A percentile compares a stretch with the other conserved stretches of the same genome.
Evolutionary conservation across 2,329 filamentous ascomycete species (phyloP).

Genomic region (Tolypocladium ophioglossoides): DNA sequence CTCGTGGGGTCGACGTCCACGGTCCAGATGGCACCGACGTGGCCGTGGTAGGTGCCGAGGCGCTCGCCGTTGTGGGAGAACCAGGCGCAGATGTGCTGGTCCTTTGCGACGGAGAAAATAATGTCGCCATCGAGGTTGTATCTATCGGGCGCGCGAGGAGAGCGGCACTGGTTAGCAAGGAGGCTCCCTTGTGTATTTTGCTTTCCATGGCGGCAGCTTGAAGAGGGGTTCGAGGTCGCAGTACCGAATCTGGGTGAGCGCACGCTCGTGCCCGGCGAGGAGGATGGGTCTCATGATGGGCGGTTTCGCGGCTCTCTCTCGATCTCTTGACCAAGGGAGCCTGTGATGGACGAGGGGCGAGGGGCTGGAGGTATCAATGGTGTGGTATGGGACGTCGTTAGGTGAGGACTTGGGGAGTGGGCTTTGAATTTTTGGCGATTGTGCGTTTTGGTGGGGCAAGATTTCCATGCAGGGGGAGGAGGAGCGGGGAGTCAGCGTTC

Average conservation of each 20-base stretch:
- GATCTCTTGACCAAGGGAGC: conserved; percentile 1
- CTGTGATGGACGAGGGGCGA: conserved; percentile 1
- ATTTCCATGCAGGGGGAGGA: conserved; percentile 7
- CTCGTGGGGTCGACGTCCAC: conserved; percentile 92
- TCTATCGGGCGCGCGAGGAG: conserved; percentile 27
- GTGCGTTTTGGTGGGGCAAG: conserved; percentile 34
- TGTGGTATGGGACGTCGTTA: conserved; percentile 11
- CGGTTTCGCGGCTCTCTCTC: conserved; percentile 9
- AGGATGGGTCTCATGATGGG: conserved; percentile 91
- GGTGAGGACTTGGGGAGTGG: conserved; percentile 17
- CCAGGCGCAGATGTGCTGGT: conserved; percentile 95
- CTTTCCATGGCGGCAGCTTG: conserved; percentile 4
- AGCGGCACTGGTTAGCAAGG: background rate
- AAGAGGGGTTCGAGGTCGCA: conserved; percentile 1
- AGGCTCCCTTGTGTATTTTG: conserved; percentile 6
- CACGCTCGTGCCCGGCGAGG: conserved; percentile 91
- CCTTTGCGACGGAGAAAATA: conserved; percentile 91
- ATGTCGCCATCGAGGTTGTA: conserved; percentile 94
- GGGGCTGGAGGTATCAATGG: conserved; percentile 6
- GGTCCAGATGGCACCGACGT: conserved; percentile 97
- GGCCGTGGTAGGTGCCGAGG: conserved; percentile 90
- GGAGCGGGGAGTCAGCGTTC: conserved; percentile 1
- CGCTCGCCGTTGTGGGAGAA: conserved; percentile 97
- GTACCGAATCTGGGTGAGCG: conserved; percentile 87
- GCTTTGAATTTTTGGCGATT: conserved; percentile 33